A percentile compares a stretch with the other conserved stretches of the same genome.
Evolutionary conservation across 1,139 yeast genomes (phyloP).

Genomic region (Arxiozyma heterogenica): DNA sequence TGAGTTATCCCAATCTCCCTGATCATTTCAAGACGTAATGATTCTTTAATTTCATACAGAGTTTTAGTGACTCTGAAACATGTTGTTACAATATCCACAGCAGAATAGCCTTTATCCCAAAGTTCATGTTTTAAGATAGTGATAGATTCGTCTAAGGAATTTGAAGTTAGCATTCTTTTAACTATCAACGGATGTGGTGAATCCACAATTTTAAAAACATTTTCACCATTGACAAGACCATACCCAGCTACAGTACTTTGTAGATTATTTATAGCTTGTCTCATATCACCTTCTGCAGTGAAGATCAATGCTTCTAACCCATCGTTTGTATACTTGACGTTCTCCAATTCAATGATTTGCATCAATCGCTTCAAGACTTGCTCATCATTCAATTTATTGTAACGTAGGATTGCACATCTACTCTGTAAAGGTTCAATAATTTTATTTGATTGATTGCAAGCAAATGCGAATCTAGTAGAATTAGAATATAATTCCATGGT

Average conservation of each 20-base stretch:
- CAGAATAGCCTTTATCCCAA: slow-evolving; percentile 89
- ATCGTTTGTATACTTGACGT: slow-evolving; percentile 73
- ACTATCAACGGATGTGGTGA: slow-evolving; percentile 91
- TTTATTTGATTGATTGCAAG: slow-evolving; percentile 89
- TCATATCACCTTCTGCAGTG: slow-evolving; percentile 97
- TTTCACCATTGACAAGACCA: slow-evolving; percentile 78
- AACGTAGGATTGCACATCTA: slow-evolving; percentile 90
- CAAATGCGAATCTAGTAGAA: slow-evolving; percentile 94
- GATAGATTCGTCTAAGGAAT: slow-evolving; percentile 61
- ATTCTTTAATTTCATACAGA: slow-evolving; percentile 58
- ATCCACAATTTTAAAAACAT: slow-evolving; percentile 91
- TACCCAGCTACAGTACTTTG: slow-evolving; percentile 94
- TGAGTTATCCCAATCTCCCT: slow-evolving; percentile 84
- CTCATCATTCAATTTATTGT: slow-evolving; percentile 69
- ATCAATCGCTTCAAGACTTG: slow-evolving; percentile 73
- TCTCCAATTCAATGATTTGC: slow-evolving; percentile 61
- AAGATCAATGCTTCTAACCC: slow-evolving; percentile 92
- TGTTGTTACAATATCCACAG: slow-evolving; percentile 86
- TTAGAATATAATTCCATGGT: slow-evolving; percentile 95
- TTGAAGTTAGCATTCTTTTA: slow-evolving; percentile 58
- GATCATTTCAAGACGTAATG: slow-evolving; percentile 61
- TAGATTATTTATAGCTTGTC: slow-evolving; percentile 90
- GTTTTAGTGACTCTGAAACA: slow-evolving; percentile 81
- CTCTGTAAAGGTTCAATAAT: slow-evolving; percentile 95
- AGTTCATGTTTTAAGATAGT: slow-evolving; percentile 50